Percentiles rank a stretch among this genome's conserved stretches.
phyloP scores from a whole-genome alignment of 345 rosid species.

The Anastatica hierochuntica region DNA sequence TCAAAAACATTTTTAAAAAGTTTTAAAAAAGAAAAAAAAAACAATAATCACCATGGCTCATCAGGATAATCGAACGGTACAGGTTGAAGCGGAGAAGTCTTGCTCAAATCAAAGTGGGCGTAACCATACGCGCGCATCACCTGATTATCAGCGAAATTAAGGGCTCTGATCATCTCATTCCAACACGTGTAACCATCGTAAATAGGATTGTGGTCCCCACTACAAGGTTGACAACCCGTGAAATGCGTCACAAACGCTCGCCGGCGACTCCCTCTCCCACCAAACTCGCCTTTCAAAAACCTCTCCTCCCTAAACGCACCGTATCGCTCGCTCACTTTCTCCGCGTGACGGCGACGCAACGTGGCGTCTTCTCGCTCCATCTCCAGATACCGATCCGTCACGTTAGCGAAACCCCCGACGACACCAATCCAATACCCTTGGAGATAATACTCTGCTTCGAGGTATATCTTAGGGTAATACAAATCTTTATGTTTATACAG shows the following conservation, averaged over 20 bases:
- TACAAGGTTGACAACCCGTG: constrained; percentile 94
- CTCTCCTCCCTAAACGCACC: constrained; percentile 47
- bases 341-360: constrained; percentile 63
- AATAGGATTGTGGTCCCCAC: constrained; percentile 57
- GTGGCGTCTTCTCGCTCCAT: constrained; percentile 37
- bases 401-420: constrained; percentile 41
- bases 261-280: constrained; percentile 51
- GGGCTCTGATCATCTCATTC: constrained; percentile 68
- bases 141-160: constrained; percentile 92
- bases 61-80: constrained; percentile 71
- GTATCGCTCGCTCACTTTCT: constrained; percentile 71
- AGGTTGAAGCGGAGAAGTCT: constrained; percentile 44
- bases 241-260: constrained; percentile 81
- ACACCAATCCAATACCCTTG: constrained; percentile 72
- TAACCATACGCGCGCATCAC: constrained; percentile 70
- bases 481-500: constrained; percentile 39
- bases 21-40: neutral
- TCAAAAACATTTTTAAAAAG: too few species aligned
- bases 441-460: constrained; percentile 58
- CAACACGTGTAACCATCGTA: constrained; percentile 67
- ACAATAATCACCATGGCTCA: constrained; percentile 55
- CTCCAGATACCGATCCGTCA: constrained; percentile 42
- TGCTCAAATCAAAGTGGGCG: constrained; percentile 46
- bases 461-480: constrained; percentile 46
- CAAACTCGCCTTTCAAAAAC: constrained; percentile 40